Conservation (phyloP, 2,329 filamentous ascomycete species). For the Fusarium sp. region DNA sequence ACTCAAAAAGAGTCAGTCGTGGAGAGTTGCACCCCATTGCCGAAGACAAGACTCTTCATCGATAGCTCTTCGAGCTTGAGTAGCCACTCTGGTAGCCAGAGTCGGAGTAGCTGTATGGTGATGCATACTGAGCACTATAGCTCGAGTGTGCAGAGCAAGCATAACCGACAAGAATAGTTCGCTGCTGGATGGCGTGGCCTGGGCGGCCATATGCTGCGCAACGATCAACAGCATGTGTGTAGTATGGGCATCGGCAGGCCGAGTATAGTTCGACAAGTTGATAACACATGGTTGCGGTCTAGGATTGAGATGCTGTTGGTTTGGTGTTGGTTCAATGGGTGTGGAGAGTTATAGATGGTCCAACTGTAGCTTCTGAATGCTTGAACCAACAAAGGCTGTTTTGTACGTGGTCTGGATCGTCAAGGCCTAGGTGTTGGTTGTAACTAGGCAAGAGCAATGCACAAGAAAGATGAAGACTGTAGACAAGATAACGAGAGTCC, state of each 20-base stretch:
- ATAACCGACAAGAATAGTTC: conserved; percentile 87
- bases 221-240: conserved; percentile 87
- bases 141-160: conserved; percentile 68
- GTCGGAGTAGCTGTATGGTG: conserved; percentile 64
- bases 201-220: conserved; percentile 82
- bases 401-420: conserved; percentile 15
- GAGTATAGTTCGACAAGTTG: conserved; percentile 89
- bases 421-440: conserved; percentile 12
- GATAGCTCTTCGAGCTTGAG: conserved; percentile 62
- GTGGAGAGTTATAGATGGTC: conserved; percentile 16
- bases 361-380: conserved; percentile 10
- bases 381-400: conserved; percentile 21
- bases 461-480: conserved; percentile 26
- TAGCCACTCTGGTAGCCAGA: conserved; percentile 68
- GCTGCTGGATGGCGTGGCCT: conserved; percentile 80
- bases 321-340: conserved; percentile 26
- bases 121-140: conserved; percentile 58
- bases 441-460: conserved; percentile 8
- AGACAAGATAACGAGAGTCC: conserved; percentile 13
- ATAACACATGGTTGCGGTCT: conserved; percentile 79
- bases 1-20: conserved; percentile 60
- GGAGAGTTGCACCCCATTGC: conserved; percentile 60
- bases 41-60: conserved; percentile 70
- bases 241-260: conserved; percentile 89
- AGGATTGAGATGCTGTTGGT: conserved; percentile 35